Evolutionary conservation across 495 filamentous ascomycete genomes (phyloP).

Genomic region (Cryomyces minteri): DNA sequence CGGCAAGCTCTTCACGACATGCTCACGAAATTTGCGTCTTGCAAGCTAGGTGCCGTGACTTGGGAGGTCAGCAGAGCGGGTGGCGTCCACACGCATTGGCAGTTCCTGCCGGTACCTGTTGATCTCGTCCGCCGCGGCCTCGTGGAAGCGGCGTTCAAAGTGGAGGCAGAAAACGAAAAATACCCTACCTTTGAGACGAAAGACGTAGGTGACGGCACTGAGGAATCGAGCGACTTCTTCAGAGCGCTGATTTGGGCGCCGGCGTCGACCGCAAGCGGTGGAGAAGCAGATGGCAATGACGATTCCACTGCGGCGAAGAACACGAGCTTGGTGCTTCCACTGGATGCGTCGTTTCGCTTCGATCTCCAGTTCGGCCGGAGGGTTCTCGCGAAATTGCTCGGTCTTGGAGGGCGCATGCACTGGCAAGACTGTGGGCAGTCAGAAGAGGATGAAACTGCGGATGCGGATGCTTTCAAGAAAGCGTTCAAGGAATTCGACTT

Average conservation of each 20-base stretch:
- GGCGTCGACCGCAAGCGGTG: conserved; percentile 18
- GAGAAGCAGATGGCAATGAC: conserved; percentile 3
- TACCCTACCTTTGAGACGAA: conserved; percentile 33
- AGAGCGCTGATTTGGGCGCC: conserved; percentile 9
- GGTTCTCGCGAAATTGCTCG: conserved; percentile 76
- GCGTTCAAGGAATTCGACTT: conserved; percentile 86
- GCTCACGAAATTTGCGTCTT: conserved; percentile 25
- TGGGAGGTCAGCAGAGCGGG: conserved; percentile 69
- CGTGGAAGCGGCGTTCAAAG: conserved; percentile 68
- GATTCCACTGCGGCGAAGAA: conserved; percentile 14
- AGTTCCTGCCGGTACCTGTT: conserved; percentile 64
- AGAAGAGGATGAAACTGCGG: conserved; percentile 54
- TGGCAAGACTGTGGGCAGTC: conserved; percentile 75
- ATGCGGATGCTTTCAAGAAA: conserved; percentile 63
- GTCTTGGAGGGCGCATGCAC: conserved; percentile 48
- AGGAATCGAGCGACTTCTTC: conserved; percentile 15
- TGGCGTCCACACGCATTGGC: conserved; percentile 85
- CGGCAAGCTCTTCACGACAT: conserved; percentile 53
- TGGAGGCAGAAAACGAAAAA: conserved; percentile 59
- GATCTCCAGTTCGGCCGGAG: conserved; percentile 50
- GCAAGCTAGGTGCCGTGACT: conserved; percentile 54
- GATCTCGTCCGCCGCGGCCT: conserved; percentile 45
- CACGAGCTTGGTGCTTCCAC: conserved; percentile 30
- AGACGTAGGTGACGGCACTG: conserved; percentile 12
- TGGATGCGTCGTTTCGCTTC: conserved; percentile 35